These are phyloP conservation scores for Pisolithus thermaeus DNA, from an alignment of 1,284 basidiomycete species.

Conservation along the genomic window DNA sequence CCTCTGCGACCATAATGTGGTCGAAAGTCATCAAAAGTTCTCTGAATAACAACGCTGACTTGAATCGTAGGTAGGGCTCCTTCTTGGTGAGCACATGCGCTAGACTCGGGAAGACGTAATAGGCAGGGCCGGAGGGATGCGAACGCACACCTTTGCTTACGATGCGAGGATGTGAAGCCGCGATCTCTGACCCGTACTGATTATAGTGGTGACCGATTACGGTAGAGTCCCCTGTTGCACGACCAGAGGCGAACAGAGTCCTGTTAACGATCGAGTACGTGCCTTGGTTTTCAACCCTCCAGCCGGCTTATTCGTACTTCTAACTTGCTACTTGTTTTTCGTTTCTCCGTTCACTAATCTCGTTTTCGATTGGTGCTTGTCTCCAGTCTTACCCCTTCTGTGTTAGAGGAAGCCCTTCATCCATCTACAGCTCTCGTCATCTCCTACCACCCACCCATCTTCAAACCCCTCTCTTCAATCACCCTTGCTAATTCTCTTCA, in stretches of 20 bases:
- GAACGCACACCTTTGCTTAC: not conserved
- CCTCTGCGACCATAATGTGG: no score
- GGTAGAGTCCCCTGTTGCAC: slow-evolving; percentile 68
- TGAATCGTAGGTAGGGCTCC: slow-evolving; percentile 64
- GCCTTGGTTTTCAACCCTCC: not conserved
- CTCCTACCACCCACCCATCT: slow-evolving; percentile 89
- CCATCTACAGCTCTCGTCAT: slow-evolving; percentile 65
- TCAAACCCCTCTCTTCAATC: slow-evolving; percentile 72
- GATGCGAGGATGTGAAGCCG: not conserved
- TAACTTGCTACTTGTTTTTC: no score
- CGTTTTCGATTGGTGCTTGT: not conserved
- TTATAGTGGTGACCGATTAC: no score
- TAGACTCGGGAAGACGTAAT: not conserved
- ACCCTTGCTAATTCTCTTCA: slow-evolving; percentile 80
- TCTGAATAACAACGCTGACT: slow-evolving; percentile 1
- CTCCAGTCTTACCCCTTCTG: slow-evolving; percentile 69
- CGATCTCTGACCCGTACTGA: no score
- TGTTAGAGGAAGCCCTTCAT: slow-evolving; percentile 69
- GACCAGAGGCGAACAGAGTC: slow-evolving; percentile 53
- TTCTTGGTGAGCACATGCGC: slow-evolving; percentile 53
- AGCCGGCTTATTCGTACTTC: no score
- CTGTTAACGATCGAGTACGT: slow-evolving; percentile 84
- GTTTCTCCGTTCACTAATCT: no score
- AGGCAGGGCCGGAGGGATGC: not conserved
- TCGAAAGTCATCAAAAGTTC: no score